Conservation (phyloP, 2,329 filamentous ascomycete genomes). For the Emergomyces africanus region DNA sequence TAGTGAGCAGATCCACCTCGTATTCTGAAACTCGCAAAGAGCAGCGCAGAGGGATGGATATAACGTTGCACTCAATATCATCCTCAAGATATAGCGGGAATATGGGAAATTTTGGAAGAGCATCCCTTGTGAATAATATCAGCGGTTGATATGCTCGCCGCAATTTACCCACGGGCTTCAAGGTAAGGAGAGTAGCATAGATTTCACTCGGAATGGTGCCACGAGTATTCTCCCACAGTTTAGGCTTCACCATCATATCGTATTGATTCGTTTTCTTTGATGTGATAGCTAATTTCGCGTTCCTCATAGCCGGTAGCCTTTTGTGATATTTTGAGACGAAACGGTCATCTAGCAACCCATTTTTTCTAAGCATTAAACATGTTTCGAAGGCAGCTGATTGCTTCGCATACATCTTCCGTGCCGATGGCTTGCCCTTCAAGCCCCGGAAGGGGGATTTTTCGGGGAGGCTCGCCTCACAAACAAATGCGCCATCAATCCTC, state of each 20-base stretch:
- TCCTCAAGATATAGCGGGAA: conserved; percentile 63
- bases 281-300: conserved; percentile 70
- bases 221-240: conserved; percentile 48
- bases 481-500: conserved; percentile 44
- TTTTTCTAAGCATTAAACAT: conserved; percentile 55
- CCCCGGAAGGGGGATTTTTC: conserved; percentile 58
- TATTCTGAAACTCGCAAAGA: conserved; percentile 32
- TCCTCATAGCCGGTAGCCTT: conserved; percentile 67
- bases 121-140: conserved; percentile 55
- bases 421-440: conserved; percentile 48
- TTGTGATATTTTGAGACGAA: conserved; percentile 63
- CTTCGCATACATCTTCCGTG: conserved; percentile 66
- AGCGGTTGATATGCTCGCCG: conserved; percentile 50
- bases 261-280: conserved; percentile 64
- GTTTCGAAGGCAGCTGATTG: conserved; percentile 79
- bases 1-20: conserved; percentile 44
- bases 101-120: conserved; percentile 49
- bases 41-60: conserved; percentile 33
- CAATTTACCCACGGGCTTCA: conserved; percentile 45
- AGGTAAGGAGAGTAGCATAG: conserved; percentile 48
- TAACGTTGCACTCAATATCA: conserved; percentile 46
- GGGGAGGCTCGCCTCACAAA: conserved; percentile 70
- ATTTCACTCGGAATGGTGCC: conserved; percentile 40
- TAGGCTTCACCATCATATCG: conserved; percentile 65
- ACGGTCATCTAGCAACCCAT: conserved; percentile 57